Base-by-base conservation (phyloP, 108 stramenopile species). In the Stephanodiscus triporus region DNA sequence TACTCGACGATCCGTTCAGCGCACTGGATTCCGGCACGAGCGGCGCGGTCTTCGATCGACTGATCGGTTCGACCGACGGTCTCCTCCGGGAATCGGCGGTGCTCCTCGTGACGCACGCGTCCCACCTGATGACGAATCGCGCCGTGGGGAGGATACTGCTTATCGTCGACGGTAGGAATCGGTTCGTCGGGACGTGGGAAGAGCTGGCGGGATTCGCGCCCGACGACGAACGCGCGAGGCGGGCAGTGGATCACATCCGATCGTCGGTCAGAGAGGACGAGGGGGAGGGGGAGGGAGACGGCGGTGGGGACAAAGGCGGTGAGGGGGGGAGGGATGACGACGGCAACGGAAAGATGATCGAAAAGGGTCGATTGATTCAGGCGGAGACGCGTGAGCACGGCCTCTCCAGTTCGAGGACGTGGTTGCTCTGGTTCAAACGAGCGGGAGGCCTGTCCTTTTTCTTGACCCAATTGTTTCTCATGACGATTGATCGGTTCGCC, bases 11-110 rank as follows among this genome's bases (percentile, higher is more conserved):
- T 77, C 94, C 94, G 16, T 84, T 99, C 43, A 85, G 86, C 17
- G 98, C 98, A 9, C 67, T 99, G 51, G 98, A 99, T 87, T 82
- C 94, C 9, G 81, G 84, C 24, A 96, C 96, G n/a, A 89, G 84
- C 22, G 84, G 82, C 34, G 63, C 42, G 1, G 79, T 97, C 19
- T 97, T 99, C 72, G 89, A 95, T 26, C 61, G 75, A 14, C 54
- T 96, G 29, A 77, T 91, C 57, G 48, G 50, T 0, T 42, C 34
- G 4, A 37, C 57, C 10, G 32, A 77, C 30, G 78, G 80, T 9
- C 51, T 92, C 10, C 78, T 92, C 24, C 49, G 61, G 9, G 70
- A 86, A 10, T 53, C 87, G 32, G 94, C 88, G 0, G 83, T 91
- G 20, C 70, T 96, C 6, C 66, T 98, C 36, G 96, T 96, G 10